Evolutionary conservation across 306 rosid species (phyloP).

Genomic region (Glycine soja): DNA sequence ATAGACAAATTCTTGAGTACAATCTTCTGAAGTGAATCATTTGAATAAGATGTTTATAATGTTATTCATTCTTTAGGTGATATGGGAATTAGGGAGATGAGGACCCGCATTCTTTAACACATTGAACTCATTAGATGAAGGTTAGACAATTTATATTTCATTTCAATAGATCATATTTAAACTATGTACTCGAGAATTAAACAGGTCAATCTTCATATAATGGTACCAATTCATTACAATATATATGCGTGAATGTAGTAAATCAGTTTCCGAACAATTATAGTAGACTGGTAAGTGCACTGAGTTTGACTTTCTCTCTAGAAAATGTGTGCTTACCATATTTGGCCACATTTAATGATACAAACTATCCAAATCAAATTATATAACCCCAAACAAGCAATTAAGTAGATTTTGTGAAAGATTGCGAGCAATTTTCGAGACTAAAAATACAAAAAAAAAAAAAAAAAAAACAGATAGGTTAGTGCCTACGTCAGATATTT

Average conservation of each 20-base stretch:
- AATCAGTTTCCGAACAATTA: no score
- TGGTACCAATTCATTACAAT: background rate
- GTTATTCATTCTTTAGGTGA: background rate
- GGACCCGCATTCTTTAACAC: background rate
- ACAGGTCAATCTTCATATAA: background rate
- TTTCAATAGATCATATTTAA: no score
- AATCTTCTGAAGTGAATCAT: background rate
- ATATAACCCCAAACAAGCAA: constrained; percentile 17
- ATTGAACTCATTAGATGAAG: background rate
- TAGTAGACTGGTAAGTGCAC: background rate
- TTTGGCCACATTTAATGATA: background rate
- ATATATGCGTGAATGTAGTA: background rate
- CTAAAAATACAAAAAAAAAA: background rate
- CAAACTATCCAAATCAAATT: background rate
- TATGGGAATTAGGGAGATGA: no score
- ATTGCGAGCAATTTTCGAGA: constrained; percentile 2
- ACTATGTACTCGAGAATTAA: background rate
- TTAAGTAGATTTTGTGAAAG: constrained; percentile 15
- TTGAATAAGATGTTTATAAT: background rate
- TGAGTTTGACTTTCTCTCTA: background rate
- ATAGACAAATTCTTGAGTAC: background rate
- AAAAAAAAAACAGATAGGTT: background rate
- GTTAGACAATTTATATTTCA: background rate
- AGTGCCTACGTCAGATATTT: background rate
- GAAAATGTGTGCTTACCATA: background rate